Base-by-base conservation (phyloP, 164 flowering plant genomes). In the Berberis vulgaris region DNA sequence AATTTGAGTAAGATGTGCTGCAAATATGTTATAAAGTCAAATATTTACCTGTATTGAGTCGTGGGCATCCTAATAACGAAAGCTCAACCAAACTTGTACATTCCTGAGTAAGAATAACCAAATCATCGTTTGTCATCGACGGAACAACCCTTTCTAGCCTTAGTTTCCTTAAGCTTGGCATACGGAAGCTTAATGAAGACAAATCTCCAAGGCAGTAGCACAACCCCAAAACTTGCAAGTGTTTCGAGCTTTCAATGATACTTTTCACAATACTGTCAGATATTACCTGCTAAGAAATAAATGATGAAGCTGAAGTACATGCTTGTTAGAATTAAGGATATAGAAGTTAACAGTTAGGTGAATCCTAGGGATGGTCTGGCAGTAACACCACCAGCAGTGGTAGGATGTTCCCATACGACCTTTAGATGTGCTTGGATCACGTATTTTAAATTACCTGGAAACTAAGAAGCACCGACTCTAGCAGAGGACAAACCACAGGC, bases 181-280 rank as follows among this genome's bases (percentile, higher is more conserved):
- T 67, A 53, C 74, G 62, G 65, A 87, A 80, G 71, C 81, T 79
- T 49, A 68, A 55, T 45, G 83, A 68, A 60, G 92, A 82, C 78
- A 85, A 69, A 61, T 83, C 87, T 71, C 92, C 95, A 77, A 85
- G 65, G 73, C 95, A 90, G 67, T 82, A 76, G 75, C 85, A 84
- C 49, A 89, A 69, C 57, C 75, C 76, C 75, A 90, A 67, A 5
- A 63, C 78, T 72, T 67, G 71, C 70, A 87, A 71, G 49, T 80
- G 62, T 59, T 60, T 77, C 73, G 85, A 70, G 40, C 82, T 72
- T 65, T 60, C 62, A 68, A 82, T 52, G 26, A 86, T 67, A 45
- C 67, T 72, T 53, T 50, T 72, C 65, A 90, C 45, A 45, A 74
- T 50, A 69, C 56, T 41, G 74, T 90, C 92, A 60, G 94, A 84